Percentiles rank a stretch among this genome's conserved stretches.
These are phyloP conservation scores for Mycena crocata DNA, from an alignment of 768 basidiomycete genomes.

Conservation along the genomic window DNA sequence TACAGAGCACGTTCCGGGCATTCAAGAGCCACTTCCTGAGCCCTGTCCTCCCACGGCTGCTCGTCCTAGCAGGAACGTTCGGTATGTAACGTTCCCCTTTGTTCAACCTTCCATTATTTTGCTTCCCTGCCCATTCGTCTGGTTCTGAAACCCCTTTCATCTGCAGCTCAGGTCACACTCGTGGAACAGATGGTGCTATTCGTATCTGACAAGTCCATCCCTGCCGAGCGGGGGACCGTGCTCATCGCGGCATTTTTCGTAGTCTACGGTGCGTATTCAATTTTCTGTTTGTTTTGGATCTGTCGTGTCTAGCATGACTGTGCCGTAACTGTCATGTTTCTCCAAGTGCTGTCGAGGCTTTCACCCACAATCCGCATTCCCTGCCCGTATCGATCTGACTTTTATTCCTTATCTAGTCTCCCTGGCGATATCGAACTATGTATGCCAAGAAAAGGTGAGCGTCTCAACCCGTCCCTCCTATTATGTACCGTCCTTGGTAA, in stretches of 20 bases:
- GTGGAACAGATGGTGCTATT: slow-evolving; percentile 18
- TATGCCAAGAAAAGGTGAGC: not conserved
- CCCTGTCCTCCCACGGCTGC: slow-evolving; percentile 11
- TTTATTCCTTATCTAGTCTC: not conserved
- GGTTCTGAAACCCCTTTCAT: not conserved
- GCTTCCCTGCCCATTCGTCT: not conserved
- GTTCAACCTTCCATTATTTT: not conserved
- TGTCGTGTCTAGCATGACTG: too few relatives aligned
- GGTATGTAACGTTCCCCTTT: slow-evolving; percentile 2
- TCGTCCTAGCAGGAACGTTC: slow-evolving; percentile 5
- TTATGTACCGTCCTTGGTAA: too few relatives aligned
- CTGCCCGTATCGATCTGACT: not conserved
- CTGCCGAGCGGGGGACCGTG: slow-evolving; percentile 3
- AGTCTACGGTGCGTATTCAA: slow-evolving; percentile 12
- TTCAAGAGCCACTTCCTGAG: slow-evolving; percentile 8
- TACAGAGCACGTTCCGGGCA: slow-evolving; percentile 15
- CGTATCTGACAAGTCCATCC: slow-evolving; percentile 21
- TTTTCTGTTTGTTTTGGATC: not conserved
- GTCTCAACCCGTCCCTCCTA: too few relatives aligned
- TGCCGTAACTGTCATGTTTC: too few relatives aligned
- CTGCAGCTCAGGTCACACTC: slow-evolving; percentile 17
- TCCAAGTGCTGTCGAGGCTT: too few relatives aligned
- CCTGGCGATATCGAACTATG: slow-evolving; percentile 3
- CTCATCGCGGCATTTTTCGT: slow-evolving; percentile 14
- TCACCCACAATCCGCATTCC: too few relatives aligned